phyloP scores from a whole-genome alignment of 164 flowering plant genomes.

The Amborella trichopoda region DNA sequence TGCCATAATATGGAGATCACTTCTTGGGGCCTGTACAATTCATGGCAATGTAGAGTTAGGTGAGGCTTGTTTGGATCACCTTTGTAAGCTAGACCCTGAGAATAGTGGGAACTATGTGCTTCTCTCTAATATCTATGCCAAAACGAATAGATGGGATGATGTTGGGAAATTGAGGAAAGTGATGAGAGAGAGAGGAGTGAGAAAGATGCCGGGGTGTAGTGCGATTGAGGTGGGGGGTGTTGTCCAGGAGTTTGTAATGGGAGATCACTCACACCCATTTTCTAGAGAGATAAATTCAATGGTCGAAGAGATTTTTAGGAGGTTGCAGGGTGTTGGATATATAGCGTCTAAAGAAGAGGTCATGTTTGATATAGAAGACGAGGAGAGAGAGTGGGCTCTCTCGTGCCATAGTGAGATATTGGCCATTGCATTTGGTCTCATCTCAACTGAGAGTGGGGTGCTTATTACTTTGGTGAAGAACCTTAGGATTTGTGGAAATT shows the following conservation, averaged over 20 bases:
- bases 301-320: background rate
- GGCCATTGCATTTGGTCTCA: constrained; percentile 1
- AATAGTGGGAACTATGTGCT: constrained; percentile 1
- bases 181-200: background rate
- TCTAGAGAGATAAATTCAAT: background rate
- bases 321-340: background rate
- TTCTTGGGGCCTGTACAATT: background rate
- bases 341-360: background rate
- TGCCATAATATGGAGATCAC: constrained; percentile 1
- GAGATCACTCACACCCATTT: background rate
- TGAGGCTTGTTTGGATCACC: background rate
- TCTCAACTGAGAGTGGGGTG: background rate
- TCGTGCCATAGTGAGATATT: constrained; percentile 1
- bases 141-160: background rate
- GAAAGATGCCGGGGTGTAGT: constrained; percentile 1
- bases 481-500: background rate
- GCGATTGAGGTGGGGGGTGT: background rate
- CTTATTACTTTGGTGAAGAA: background rate
- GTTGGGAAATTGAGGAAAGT: background rate
- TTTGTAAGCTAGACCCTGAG: background rate
- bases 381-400: background rate
- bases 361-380: background rate
- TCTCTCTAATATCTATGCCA: background rate
- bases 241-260: background rate
- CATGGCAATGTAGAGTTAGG: constrained; percentile 1